These are phyloP conservation scores for Suhomyces bolitotheri DNA, from an alignment of 1,139 yeast species.

Conservation along the genomic window DNA sequence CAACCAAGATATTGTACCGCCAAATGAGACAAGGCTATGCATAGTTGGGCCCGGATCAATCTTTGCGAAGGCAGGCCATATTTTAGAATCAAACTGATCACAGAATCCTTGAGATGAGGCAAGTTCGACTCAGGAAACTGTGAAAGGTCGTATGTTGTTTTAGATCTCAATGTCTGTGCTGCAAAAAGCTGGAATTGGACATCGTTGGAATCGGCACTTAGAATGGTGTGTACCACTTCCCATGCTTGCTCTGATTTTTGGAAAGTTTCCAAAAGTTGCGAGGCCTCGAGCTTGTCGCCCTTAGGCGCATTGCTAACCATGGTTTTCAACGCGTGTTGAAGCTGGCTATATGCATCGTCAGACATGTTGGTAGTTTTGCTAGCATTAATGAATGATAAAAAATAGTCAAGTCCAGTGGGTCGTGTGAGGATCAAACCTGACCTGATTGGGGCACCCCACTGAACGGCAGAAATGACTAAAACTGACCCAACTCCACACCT, in stretches of 20 bases:
- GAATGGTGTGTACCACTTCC: slow-evolving; percentile 46
- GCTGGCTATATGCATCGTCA: slow-evolving; percentile 22
- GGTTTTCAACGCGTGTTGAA: slow-evolving; percentile 55
- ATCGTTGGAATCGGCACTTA: slow-evolving; percentile 38
- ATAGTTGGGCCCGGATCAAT: slow-evolving; percentile 74
- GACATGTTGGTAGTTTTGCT: slow-evolving; percentile 13
- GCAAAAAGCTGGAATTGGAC: slow-evolving; percentile 65
- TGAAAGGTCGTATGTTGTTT: slow-evolving; percentile 76
- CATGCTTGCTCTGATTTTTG: slow-evolving; percentile 80
- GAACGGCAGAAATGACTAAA: too few relatives aligned
- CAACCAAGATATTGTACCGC: slow-evolving; percentile 76
- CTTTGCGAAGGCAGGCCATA: slow-evolving; percentile 42
- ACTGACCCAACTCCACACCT: too few relatives aligned
- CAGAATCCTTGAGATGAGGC: slow-evolving; percentile 57
- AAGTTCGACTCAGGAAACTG: slow-evolving; percentile 65
- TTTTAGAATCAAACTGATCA: slow-evolving; percentile 55
- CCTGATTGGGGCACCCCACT: too few relatives aligned
- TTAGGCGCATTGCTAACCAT: slow-evolving; percentile 59
- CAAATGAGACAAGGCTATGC: slow-evolving; percentile 77
- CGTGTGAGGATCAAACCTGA: slow-evolving; percentile 3
- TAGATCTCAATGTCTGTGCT: slow-evolving; percentile 86
- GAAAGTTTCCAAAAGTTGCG: slow-evolving; percentile 69
- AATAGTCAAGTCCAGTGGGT: neutral
- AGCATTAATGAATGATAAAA: neutral
- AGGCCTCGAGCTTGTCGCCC: slow-evolving; percentile 58